phyloP scores from a whole-genome alignment of 495 filamentous ascomycete genomes.

The Zalerion maritima region DNA sequence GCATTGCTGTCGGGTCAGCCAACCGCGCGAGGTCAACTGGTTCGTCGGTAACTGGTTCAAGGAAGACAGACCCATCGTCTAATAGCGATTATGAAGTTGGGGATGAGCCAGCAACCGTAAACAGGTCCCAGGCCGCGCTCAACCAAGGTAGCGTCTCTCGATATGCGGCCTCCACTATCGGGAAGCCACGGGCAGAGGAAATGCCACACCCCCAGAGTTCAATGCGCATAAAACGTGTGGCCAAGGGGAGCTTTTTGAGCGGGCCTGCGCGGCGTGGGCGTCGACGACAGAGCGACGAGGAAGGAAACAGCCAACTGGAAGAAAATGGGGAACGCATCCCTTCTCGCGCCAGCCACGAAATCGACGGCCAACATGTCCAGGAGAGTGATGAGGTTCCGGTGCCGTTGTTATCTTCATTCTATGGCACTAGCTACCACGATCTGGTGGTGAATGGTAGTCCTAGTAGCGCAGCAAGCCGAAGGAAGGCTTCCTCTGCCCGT shows the following conservation, averaged over 20 bases:
- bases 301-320: no score
- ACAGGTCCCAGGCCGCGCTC: slow-evolving; percentile 16
- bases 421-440: slow-evolving; percentile 18
- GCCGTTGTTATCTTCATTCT: slow-evolving; percentile 20
- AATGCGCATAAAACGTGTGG: slow-evolving; percentile 57
- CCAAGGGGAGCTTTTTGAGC: slow-evolving; percentile 59
- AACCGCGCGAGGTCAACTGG: slow-evolving; percentile 20
- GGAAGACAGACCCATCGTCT: slow-evolving; percentile 15
- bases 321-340: slow-evolving; percentile 20
- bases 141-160: slow-evolving; percentile 34
- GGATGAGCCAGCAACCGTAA: slow-evolving; percentile 27
- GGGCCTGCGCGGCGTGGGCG: slow-evolving; percentile 60
- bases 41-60: slow-evolving; percentile 26
- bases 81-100: slow-evolving; percentile 21
- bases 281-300: slow-evolving; percentile 61
- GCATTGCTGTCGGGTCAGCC: slow-evolving; percentile 35
- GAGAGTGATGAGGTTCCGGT: slow-evolving; percentile 14
- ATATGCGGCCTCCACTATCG: slow-evolving; percentile 33
- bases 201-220: slow-evolving; percentile 50
- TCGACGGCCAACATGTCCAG: slow-evolving; percentile 18
- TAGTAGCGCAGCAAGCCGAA: slow-evolving; percentile 21
- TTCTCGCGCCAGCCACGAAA: slow-evolving; percentile 19
- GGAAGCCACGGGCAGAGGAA: slow-evolving; percentile 36
- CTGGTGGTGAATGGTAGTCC: slow-evolving; percentile 30
- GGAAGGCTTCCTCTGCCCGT: slow-evolving; percentile 12